These are phyloP conservation scores for Candida sakaeoensis DNA, from an alignment of 805 yeast genomes.

Conservation along the genomic window DNA sequence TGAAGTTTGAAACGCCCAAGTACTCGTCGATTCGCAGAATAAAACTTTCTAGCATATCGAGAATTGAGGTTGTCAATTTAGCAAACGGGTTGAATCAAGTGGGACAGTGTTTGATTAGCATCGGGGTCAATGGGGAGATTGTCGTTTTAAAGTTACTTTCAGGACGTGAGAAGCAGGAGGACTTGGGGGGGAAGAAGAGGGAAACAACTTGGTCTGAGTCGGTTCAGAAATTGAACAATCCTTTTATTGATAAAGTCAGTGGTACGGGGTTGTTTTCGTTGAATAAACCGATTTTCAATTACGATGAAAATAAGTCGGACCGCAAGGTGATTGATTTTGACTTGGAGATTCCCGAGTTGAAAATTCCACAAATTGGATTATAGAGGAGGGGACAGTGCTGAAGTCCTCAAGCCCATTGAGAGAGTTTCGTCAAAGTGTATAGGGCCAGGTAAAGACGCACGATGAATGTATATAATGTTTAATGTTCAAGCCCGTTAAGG, in stretches of 20 bases:
- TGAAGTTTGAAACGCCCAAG: slow-evolving; percentile 15
- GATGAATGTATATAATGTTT: too few species aligned
- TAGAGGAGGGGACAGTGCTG: slow-evolving; percentile 1
- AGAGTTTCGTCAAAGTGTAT: too few species aligned
- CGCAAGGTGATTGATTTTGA: slow-evolving; percentile 32
- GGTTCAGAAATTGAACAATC: slow-evolving; percentile 24
- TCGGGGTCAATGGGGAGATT: slow-evolving; percentile 39
- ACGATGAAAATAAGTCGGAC: slow-evolving; percentile 18
- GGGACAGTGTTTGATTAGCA: slow-evolving; percentile 17
- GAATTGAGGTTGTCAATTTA: slow-evolving; percentile 26
- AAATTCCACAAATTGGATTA: slow-evolving; percentile 4
- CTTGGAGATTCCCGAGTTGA: slow-evolving; percentile 20
- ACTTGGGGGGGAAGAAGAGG: slow-evolving; percentile 10
- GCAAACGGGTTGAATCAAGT: slow-evolving; percentile 17
- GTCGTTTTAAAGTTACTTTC: slow-evolving; percentile 14
- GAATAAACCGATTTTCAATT: slow-evolving; percentile 35
- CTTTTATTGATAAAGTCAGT: slow-evolving; percentile 33
- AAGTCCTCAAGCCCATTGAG: too few species aligned
- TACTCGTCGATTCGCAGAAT: slow-evolving; percentile 10
- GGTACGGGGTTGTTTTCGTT: slow-evolving; percentile 38
- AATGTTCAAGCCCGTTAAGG: too few species aligned
- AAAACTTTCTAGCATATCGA: slow-evolving; percentile 28
- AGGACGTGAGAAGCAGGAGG: slow-evolving; percentile 13
- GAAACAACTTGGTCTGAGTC: slow-evolving; percentile 7
- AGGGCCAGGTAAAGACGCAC: too few species aligned